Evolutionary conservation across 768 basidiomycete species (phyloP).

Genomic region (Leccinum rimulosum): DNA sequence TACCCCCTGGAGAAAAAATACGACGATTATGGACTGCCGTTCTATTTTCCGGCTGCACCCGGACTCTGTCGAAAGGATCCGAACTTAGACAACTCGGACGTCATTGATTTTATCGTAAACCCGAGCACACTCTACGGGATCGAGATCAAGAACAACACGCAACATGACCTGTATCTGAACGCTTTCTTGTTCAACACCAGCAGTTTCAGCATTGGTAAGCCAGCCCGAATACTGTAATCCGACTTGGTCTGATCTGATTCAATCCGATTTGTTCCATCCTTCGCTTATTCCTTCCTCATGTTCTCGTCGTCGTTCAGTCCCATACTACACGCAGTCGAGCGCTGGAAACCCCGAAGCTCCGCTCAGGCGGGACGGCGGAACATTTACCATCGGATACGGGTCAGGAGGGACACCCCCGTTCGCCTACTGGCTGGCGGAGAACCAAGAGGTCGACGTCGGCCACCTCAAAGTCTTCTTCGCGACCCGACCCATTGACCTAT

Average conservation of each 20-base stretch:
- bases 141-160: conserved; percentile 10
- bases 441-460: neutral
- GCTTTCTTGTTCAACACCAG: neutral
- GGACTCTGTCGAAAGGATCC: neutral
- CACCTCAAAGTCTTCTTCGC: conserved; percentile 2
- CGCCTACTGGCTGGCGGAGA: conserved; percentile 1
- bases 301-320: neutral
- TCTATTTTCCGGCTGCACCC: neutral
- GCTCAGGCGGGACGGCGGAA: neutral
- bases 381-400: neutral
- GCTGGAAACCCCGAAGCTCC: neutral
- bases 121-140: neutral
- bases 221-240: neutral
- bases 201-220: neutral
- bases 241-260: neutral
- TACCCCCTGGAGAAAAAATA: neutral
- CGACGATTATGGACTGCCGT: neutral
- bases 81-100: neutral
- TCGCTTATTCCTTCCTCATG: neutral
- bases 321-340: neutral
- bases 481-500: neutral
- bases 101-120: neutral
- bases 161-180: neutral
- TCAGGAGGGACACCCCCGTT: conserved; percentile 3
- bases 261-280: neutral